Evolutionary conservation across 345 rosid genomes (phyloP), one percentile per base, ranked within the genome.

Genomic region (Salix suchowensis): DNA sequence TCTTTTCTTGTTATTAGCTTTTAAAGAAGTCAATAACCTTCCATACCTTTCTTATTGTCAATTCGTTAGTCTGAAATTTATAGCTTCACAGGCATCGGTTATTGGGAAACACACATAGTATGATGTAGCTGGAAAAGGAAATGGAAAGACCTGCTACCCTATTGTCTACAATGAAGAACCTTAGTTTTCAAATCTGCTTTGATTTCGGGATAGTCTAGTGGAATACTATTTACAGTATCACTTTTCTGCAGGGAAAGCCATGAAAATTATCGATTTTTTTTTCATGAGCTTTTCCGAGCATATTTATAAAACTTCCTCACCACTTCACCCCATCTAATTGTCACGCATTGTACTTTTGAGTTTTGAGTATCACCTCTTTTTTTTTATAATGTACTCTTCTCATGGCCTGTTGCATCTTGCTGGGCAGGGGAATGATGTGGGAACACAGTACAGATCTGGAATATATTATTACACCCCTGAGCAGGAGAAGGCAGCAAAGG

Each of bases 401-500:
- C 48, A 23, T 60, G 48, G 42, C 42, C 70, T 24, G 23, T 13
- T 70, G 71, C 28, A 46, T n/a, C 24, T n/a, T 32, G 30, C 21
- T 78, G 78, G 50, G 39, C 89, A 96, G 99, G 98, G 97, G 12
- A 86, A 86, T 84, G 99, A 96, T 70, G 98, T 96, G 72, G 99
- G 99, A 74, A 87, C 94, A 1, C 96, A 91, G 66, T 93, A 95
- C 85, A 80, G 98, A 83, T 93, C 98, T 5, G 98, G 98, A 65
- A 90, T 93, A 74, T 95, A 87, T 74, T 88, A 79, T 60, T 93
- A 91, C 80, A 88, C 89, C 10, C 89, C 94, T 0, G 98, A 93
- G 77, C 98, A 95, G 84, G 98, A 93, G 89, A 84, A 88, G 78
- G 86, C 83, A 16, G 97, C 98, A 0, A 76, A 7, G 19, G 97